Conservation (phyloP, 768 basidiomycete genomes). For the Agaricus blazei region DNA sequence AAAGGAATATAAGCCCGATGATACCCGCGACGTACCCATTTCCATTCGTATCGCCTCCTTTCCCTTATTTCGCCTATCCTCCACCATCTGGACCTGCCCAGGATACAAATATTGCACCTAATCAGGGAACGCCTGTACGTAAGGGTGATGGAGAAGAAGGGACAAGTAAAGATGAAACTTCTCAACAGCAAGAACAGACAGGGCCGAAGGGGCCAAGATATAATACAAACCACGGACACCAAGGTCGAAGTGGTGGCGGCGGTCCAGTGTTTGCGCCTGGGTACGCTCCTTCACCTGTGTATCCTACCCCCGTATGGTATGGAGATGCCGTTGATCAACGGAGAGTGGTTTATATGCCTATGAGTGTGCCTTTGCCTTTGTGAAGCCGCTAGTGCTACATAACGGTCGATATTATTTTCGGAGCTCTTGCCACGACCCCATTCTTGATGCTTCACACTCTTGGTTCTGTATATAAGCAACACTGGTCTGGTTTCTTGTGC, state of each 20-base stretch:
- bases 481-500: too few relatives aligned
- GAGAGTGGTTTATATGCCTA: constrained; percentile 6
- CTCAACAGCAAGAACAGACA: not conserved
- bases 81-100: not conserved
- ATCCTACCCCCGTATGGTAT: not conserved
- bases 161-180: not conserved
- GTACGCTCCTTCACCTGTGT: not conserved
- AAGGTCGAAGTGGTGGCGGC: not conserved
- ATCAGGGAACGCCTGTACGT: constrained; percentile 2
- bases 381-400: too few relatives aligned
- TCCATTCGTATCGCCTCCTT: constrained; percentile 3
- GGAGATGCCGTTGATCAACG: not conserved
- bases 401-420: too few relatives aligned
- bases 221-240: too few relatives aligned
- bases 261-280: not conserved
- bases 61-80: constrained; percentile 5
- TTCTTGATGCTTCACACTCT: too few relatives aligned
- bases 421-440: too few relatives aligned
- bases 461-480: too few relatives aligned
- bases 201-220: not conserved
- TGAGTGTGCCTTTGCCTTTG: not conserved
- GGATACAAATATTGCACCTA: not conserved
- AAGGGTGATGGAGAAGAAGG: not conserved
- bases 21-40: constrained; percentile 2
- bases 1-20: constrained; percentile 6